Conservation (phyloP, 176 grass and related monocot species). For the Aegilops sharonensis region DNA sequence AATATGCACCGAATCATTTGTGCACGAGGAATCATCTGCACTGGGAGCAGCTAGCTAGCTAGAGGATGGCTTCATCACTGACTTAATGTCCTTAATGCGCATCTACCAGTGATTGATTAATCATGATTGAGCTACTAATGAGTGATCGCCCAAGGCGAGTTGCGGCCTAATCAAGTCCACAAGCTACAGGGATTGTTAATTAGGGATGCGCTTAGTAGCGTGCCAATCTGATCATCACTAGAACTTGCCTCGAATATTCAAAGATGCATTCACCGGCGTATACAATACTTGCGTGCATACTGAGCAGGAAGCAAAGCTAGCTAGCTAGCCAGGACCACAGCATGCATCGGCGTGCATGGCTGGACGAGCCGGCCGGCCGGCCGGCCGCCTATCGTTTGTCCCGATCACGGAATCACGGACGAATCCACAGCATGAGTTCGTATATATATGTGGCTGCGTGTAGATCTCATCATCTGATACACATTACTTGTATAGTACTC, state of each 20-base stretch:
- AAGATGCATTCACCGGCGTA: conserved; percentile 13
- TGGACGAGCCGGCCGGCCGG: background rate
- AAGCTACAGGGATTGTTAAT: conserved; percentile 33
- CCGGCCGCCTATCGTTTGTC: conserved; percentile 31
- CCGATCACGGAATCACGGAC: conserved; percentile 16
- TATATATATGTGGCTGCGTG: background rate
- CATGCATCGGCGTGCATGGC: conserved; percentile 18
- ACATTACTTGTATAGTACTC: too few species aligned
- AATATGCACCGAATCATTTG: conserved; percentile 55
- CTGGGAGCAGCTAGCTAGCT: background rate
- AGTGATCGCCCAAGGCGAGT: conserved; percentile 9
- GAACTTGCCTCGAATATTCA: conserved; percentile 21
- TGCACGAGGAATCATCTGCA: conserved; percentile 27
- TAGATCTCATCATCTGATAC: conserved; percentile 38
- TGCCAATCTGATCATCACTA: conserved; percentile 23
- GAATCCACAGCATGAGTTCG: conserved; percentile 5
- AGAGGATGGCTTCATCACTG: conserved; percentile 21
- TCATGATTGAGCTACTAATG: conserved; percentile 26
- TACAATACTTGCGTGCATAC: conserved; percentile 21
- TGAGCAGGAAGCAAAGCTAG: background rate
- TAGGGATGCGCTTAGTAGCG: conserved; percentile 15
- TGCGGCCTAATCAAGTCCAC: conserved; percentile 45
- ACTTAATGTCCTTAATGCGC: conserved; percentile 1
- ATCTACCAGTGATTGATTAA: conserved; percentile 12
- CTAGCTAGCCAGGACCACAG: conserved; percentile 28